A percentile compares a stretch with the other conserved stretches of the same genome.
Conservation (phyloP, 352 stramenopile species). For the Pythium utonaiense region DNA sequence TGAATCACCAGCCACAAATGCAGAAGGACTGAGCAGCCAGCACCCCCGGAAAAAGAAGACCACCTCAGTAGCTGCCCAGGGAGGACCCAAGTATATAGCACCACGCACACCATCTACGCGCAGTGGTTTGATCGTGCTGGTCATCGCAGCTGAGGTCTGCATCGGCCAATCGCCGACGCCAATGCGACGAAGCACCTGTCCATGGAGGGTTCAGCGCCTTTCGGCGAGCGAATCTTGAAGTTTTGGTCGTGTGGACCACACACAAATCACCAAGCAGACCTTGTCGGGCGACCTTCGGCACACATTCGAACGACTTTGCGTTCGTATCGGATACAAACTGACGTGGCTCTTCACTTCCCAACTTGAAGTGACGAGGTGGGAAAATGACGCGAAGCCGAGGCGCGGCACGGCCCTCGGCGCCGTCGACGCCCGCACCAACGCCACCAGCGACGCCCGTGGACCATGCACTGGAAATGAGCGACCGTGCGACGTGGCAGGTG, state of each 20-base stretch:
- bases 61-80: not conserved
- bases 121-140: too few species aligned
- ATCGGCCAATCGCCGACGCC: not conserved
- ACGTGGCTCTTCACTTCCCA: not conserved
- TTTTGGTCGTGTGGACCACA: constrained; percentile 17
- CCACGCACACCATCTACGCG: not conserved
- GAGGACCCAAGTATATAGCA: too few species aligned
- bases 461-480: not conserved
- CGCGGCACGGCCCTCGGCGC: not conserved
- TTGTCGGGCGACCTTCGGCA: constrained; percentile 14
- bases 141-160: not conserved
- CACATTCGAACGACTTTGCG: constrained; percentile 5
- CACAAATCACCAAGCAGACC: not conserved
- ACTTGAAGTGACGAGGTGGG: not conserved
- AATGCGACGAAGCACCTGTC: constrained; percentile 21
- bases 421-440: not conserved
- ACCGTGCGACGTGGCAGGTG: constrained; percentile 40
- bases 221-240: constrained; percentile 24
- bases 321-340: constrained; percentile 12
- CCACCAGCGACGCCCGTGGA: not conserved
- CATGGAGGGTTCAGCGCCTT: constrained; percentile 12
- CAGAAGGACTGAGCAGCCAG: too few species aligned
- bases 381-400: not conserved
- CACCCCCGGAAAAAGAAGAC: too few species aligned
- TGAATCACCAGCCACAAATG: too few species aligned